Evolutionary conservation across 73 alveolate species (phyloP).

Genomic region (Symbiodinium pilosum): DNA sequence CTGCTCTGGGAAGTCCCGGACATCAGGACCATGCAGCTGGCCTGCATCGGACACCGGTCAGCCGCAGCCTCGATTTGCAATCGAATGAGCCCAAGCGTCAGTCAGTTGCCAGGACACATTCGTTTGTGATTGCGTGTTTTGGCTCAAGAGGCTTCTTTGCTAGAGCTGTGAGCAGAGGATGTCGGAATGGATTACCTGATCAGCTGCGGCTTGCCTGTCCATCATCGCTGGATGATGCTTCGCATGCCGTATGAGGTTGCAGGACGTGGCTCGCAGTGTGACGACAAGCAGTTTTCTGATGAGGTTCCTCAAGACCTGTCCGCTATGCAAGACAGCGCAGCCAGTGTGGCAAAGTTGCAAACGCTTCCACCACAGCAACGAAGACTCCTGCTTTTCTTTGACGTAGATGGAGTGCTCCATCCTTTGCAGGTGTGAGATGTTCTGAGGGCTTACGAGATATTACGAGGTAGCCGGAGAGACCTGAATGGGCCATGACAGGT

Average conservation of each 20-base stretch:
- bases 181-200: not conserved
- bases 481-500: not conserved
- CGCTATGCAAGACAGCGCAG: too few relatives aligned
- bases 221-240: not conserved
- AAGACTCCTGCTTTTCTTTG: conserved; percentile 38
- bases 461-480: not conserved
- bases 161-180: too few relatives aligned
- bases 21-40: conserved; percentile 12
- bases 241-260: not conserved
- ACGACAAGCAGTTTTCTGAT: too few relatives aligned
- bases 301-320: too few relatives aligned
- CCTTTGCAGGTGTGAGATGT: conserved; percentile 25
- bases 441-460: not conserved
- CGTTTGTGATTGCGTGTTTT: too few relatives aligned
- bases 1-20: too few relatives aligned
- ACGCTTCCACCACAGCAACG: not conserved
- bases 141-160: too few relatives aligned
- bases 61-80: conserved; percentile 6
- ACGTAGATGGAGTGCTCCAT: conserved; percentile 80
- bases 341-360: too few relatives aligned
- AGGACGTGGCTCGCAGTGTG: too few relatives aligned
- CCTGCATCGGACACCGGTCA: not conserved
- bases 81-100: too few relatives aligned
- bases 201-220: not conserved
- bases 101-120: too few relatives aligned